phyloP scores from a whole-genome alignment of 2,329 filamentous ascomycete genomes.

The Stagonosporopsis rhizophila region DNA sequence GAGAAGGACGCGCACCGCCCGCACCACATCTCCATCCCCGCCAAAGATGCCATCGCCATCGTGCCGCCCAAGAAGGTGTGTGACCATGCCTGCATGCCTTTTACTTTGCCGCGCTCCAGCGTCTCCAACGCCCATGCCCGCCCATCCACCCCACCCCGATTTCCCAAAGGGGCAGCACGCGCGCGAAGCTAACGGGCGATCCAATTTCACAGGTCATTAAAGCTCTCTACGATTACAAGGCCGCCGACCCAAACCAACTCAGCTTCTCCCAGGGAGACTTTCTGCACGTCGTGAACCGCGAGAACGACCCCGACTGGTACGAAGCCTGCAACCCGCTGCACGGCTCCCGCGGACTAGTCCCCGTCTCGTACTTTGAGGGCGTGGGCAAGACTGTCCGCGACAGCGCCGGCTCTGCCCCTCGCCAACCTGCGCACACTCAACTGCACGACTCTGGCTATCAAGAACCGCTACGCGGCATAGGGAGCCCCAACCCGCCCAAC shows the following conservation, averaged over 20 bases:
- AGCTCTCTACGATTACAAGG: constrained; percentile 95
- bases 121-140: not conserved
- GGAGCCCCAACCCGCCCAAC: constrained; percentile 41
- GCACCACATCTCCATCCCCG: constrained; percentile 76
- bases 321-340: constrained; percentile 96
- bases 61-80: constrained; percentile 89
- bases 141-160: constrained; percentile 13
- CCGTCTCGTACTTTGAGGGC: constrained; percentile 90
- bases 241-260: constrained; percentile 71
- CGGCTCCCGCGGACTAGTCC: constrained; percentile 87
- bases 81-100: constrained; percentile 12
- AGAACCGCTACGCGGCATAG: constrained; percentile 54
- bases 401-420: constrained; percentile 64
- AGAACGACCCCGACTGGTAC: constrained; percentile 96
- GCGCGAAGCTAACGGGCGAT: constrained; percentile 34
- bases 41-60: constrained; percentile 87
- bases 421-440: constrained; percentile 55
- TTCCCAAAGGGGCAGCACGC: constrained; percentile 27
- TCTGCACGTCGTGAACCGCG: constrained; percentile 95
- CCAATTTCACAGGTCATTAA: constrained; percentile 79
- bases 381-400: constrained; percentile 92
- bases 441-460: constrained; percentile 94
- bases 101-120: constrained; percentile 6
- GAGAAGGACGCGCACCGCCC: constrained; percentile 75
- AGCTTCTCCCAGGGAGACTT: constrained; percentile 96